Percentiles rank a stretch among this genome's conserved stretches.
Conservation (phyloP, 257 asterid genomes). For the Capsicum baccatum region DNA sequence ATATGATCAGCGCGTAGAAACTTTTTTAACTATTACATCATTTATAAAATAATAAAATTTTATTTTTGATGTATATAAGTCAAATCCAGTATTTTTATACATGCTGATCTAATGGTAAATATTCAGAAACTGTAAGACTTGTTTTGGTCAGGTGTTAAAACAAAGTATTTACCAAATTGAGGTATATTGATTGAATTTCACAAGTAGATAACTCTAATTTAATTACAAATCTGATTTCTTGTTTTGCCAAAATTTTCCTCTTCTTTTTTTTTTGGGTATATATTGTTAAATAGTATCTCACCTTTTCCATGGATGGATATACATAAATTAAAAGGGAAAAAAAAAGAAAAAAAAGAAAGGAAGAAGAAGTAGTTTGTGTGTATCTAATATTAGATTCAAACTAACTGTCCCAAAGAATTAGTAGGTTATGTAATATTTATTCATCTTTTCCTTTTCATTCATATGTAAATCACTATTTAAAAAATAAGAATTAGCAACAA, state of each 20-base stretch:
- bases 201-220: not conserved
- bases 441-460: not conserved
- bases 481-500: not conserved
- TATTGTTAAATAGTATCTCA: not conserved
- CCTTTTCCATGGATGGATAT: not conserved
- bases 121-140: not conserved
- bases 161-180: not conserved
- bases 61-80: not conserved
- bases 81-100: not conserved
- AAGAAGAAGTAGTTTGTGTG: not conserved
- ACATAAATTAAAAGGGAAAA: not conserved
- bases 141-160: not conserved
- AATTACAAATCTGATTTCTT: not conserved
- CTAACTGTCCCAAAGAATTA: not conserved
- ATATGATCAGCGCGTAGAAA: not conserved
- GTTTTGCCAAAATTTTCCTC: not conserved
- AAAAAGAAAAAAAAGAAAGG: no score
- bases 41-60: not conserved
- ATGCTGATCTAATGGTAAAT: conserved; percentile 30
- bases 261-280: not conserved
- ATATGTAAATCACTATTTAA: not conserved
- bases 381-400: not conserved
- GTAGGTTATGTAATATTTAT: not conserved
- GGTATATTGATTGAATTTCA: not conserved
- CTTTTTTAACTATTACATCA: no score